Evolutionary conservation across 345 rosid species (phyloP).

Genomic region (Kandelia obovata): DNA sequence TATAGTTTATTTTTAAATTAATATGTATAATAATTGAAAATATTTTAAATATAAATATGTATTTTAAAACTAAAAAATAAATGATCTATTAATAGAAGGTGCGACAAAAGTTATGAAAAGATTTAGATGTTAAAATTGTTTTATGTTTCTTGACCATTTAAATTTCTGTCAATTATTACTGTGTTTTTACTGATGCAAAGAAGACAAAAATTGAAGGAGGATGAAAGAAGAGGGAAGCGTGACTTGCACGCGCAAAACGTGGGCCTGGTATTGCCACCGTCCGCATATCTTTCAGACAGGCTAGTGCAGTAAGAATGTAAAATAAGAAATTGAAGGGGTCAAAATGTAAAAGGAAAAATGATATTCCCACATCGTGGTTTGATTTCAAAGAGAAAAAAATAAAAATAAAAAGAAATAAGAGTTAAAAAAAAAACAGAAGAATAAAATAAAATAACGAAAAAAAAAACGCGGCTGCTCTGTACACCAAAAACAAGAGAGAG

Average conservation of each 20-base stretch:
- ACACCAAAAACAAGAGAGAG: constrained; percentile 45
- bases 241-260: constrained; percentile 8
- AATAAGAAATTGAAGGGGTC: background rate
- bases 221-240: background rate
- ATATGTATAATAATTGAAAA: too few relatives aligned
- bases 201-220: background rate
- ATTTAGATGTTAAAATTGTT: too few relatives aligned
- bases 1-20: too few relatives aligned
- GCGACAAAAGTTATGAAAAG: too few relatives aligned
- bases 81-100: too few relatives aligned
- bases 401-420: constrained; percentile 6
- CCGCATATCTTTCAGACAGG: constrained; percentile 6
- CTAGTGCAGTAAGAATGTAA: background rate
- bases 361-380: constrained; percentile 3
- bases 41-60: too few relatives aligned
- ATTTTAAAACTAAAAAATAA: too few relatives aligned
- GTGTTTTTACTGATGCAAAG: too few relatives aligned
- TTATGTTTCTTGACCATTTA: too few relatives aligned
- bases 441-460: constrained; percentile 15
- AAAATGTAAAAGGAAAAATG: background rate
- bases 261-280: constrained; percentile 11
- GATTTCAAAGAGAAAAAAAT: constrained; percentile 3
- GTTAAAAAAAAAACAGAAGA: background rate
- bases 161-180: too few relatives aligned
- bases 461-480: constrained; percentile 45